These are phyloP conservation scores for Cadophora sp. DNA, from an alignment of 2,329 filamentous ascomycete genomes.

Conservation along the genomic window DNA sequence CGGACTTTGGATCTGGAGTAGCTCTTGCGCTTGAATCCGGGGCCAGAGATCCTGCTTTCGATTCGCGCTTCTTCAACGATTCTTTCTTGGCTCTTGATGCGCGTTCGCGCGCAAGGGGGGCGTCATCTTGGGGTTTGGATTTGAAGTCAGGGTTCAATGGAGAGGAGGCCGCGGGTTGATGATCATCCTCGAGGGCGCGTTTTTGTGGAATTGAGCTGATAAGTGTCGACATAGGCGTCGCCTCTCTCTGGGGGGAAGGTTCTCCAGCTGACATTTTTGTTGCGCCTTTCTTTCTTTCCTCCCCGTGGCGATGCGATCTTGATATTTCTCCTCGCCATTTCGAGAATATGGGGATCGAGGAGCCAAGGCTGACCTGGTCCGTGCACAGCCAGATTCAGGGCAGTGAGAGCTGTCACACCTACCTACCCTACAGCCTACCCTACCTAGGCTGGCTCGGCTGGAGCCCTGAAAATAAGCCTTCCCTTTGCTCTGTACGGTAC, in stretches of 20 bases:
- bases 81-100: slow-evolving; percentile 66
- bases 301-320: slow-evolving; percentile 8
- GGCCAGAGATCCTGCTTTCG: slow-evolving; percentile 54
- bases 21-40: slow-evolving; percentile 58
- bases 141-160: slow-evolving; percentile 74
- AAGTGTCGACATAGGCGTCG: slow-evolving; percentile 47
- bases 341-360: not conserved
- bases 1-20: slow-evolving; percentile 61
- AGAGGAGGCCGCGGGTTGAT: slow-evolving; percentile 74
- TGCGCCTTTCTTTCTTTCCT: slow-evolving; percentile 9
- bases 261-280: slow-evolving; percentile 26
- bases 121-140: slow-evolving; percentile 48
- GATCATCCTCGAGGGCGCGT: slow-evolving; percentile 70
- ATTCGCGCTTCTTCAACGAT: slow-evolving; percentile 71
- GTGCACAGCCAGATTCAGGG: too few relatives aligned
- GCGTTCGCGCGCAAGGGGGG: slow-evolving; percentile 41
- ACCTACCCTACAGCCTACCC: too few relatives aligned
- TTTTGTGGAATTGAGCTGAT: slow-evolving; percentile 65
- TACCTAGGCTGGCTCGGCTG: too few relatives aligned
- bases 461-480: too few relatives aligned
- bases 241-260: slow-evolving; percentile 44
- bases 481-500: too few relatives aligned
- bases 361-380: too few relatives aligned
- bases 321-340: slow-evolving; percentile 3
- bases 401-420: too few relatives aligned